Base-by-base conservation (phyloP, 441 rosid genomes). In the Euphorbia neoarborescens region DNA sequence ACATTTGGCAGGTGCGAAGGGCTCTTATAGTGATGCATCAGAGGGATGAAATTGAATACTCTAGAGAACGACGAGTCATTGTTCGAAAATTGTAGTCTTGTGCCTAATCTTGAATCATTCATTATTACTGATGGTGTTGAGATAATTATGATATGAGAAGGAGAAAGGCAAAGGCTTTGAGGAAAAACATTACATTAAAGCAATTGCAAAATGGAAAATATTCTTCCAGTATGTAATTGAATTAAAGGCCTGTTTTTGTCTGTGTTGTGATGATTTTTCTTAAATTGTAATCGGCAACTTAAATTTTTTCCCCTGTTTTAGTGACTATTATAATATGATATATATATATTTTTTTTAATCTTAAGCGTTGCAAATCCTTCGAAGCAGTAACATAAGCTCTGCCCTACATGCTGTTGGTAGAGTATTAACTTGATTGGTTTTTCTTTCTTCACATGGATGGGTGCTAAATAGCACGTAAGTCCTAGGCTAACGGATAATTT, bases 11-110 rank as follows among this genome's bases (percentile, higher is more conserved):
- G 98, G 94, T 94, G 75, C 84, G 96, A 77, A 88, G 96, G 82
- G 99, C 99, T 75, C 88, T 94, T 25, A 81, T 94, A 74, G 83
- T 90, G 24, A 91, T 94, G 99, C 95, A 94, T 71, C 99, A 94
- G 83, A 90, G 99, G 78, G 97, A 88, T 75, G 99, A 94, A 82
- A 91, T 91, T 19, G 99, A 91, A 75, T 91, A 94, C 84, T 88
- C 87, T 82, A 83, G 92, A 19, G 99, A 94, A 76, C 79, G 99
- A 77, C 91, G 92, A 3, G 75, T 90, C 28, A 87, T 94, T 74
- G 75, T 94, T 20, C 87, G 97, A 32, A 91, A 94, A 81, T 25
- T 76, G 62, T 79, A 57, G 60, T 54, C 40, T 5, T 2, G n/a
- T 22, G 6, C 10, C 27, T 11, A 35, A 28, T 24, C 17, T 27